These are phyloP conservation scores for Polygonum aviculare DNA, from an alignment of 148 eudicot genomes.

Conservation along the genomic window DNA sequence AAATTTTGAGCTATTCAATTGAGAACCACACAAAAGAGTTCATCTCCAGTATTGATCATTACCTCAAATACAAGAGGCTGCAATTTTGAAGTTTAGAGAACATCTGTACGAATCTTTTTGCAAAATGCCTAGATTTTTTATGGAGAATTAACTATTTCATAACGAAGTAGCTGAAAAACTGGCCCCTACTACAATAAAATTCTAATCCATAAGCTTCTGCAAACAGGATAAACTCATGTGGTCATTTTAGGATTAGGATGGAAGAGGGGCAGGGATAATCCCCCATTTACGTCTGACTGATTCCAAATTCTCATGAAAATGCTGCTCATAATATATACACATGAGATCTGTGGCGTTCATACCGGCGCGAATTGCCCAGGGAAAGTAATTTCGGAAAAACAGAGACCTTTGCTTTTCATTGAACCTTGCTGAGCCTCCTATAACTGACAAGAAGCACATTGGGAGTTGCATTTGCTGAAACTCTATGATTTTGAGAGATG, in stretches of 20 bases:
- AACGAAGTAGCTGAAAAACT: background rate
- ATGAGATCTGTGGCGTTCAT: slow-evolving; percentile 59
- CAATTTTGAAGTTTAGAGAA: background rate
- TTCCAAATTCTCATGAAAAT: slow-evolving; percentile 78
- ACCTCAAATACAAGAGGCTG: background rate
- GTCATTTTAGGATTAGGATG: slow-evolving; percentile 17
- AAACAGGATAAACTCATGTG: background rate
- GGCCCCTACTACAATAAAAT: background rate
- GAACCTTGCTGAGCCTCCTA: slow-evolving; percentile 83
- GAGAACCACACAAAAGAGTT: background rate
- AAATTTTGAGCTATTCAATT: background rate
- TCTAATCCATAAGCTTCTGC: background rate
- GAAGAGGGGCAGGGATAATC: slow-evolving; percentile 71
- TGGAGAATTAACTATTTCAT: background rate
- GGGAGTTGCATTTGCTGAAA: slow-evolving; percentile 95
- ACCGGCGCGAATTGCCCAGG: slow-evolving; percentile 90
- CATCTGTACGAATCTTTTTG: background rate
- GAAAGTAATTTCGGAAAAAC: slow-evolving; percentile 82
- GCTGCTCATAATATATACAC: slow-evolving; percentile 80
- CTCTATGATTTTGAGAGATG: slow-evolving; percentile 88
- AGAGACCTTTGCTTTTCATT: slow-evolving; percentile 57
- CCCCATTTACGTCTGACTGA: slow-evolving; percentile 70
- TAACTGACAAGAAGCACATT: slow-evolving; percentile 80
- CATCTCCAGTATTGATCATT: background rate
- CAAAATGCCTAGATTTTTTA: background rate